Evolutionary conservation across 306 rosid species (phyloP), one percentile per base, ranked within the genome.

Genomic region (Astragalus membranaceus): DNA sequence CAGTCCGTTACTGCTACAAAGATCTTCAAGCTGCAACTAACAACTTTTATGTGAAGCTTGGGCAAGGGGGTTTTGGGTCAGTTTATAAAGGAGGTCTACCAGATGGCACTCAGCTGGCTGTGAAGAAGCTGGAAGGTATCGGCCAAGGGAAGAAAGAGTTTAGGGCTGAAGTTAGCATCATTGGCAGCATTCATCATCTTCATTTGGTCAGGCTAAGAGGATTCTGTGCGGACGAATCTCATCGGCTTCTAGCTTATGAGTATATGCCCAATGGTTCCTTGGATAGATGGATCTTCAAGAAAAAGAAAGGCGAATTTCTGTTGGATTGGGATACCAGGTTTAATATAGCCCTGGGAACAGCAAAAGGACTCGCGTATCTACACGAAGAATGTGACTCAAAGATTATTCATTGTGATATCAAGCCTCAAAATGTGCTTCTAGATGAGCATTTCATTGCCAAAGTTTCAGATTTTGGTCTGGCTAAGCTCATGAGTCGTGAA

Each of bases 71-170:
- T 47, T 92, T 92, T 52, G 96, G 98, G 29, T 89, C 96, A 3
- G 96, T 92, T 78, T 87, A 92, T 58, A 81, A 83, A 73, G 96
- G 98, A 39, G 80, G 42, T 76, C 85, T 89, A 37, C 78, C 80
- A 5, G 90, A 92, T 77, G 95, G 96, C 52, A 84, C 89, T 50
- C 82, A 75, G 55, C 3, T 92, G 53, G 98, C 98, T 4, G 95
- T 92, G 85, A 92, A 92, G 82, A 74, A 92, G 83, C 77, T 89
- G 74, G 98, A 89, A 81, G 77, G 90, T 54, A 81, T 86, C 47
- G 96, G 96, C 43, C 98, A 92, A 55, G 97, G 97, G 61, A 92
- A 89, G 87, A 92, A 89, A 74, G 96, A 89, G 79, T 84, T 92
- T 74, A 84, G 94, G 68, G 94, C 97, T 32, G 94, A 92, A 83